Evolutionary conservation across 106 monocot species (phyloP).

Genomic region (Apostasia shenzhenica): DNA sequence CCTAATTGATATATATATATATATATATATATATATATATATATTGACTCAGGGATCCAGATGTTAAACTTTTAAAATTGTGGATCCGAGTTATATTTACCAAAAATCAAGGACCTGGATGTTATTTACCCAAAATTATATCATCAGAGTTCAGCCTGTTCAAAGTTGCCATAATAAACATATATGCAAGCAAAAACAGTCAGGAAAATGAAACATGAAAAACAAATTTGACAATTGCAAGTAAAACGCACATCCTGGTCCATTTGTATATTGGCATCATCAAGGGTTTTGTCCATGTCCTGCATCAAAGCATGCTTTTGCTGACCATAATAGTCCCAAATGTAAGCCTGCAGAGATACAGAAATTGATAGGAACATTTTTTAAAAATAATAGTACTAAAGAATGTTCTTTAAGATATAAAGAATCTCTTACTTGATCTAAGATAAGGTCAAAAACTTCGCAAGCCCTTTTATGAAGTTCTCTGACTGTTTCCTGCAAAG

Average conservation of each 20-base stretch:
- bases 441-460: conserved; percentile 78
- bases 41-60: too few species aligned
- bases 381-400: not conserved
- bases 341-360: conserved; percentile 49
- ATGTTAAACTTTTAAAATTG: too few species aligned
- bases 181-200: not conserved
- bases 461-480: conserved; percentile 89
- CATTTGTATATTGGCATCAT: conserved; percentile 99
- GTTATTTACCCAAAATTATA: too few species aligned
- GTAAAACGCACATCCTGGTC: conserved; percentile 71
- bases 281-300: conserved; percentile 92
- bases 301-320: conserved; percentile 95
- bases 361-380: conserved; percentile 4
- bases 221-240: not conserved
- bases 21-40: too few species aligned
- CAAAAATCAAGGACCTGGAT: too few species aligned
- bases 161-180: too few species aligned
- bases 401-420: not conserved
- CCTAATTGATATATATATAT: too few species aligned
- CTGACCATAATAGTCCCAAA: conserved; percentile 94
- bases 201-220: not conserved
- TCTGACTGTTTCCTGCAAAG: conserved; percentile 78
- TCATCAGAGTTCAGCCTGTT: too few species aligned
- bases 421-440: conserved; percentile 62
- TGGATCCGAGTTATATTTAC: too few species aligned